Conservation (phyloP, 2,329 filamentous ascomycete species). For the Monilinia vaccinii-corymbosi region DNA sequence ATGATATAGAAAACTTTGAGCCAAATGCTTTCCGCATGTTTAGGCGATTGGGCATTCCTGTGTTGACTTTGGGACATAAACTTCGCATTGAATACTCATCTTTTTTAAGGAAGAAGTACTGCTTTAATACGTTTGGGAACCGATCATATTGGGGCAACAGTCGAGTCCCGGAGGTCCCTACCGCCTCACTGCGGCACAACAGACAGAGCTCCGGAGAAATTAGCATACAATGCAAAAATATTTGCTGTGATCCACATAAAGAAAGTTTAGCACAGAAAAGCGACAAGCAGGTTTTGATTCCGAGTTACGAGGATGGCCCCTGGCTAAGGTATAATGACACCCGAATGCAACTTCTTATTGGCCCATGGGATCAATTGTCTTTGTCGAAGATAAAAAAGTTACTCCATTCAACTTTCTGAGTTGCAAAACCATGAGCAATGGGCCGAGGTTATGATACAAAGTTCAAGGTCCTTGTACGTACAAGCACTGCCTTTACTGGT, state of each 20-base stretch:
- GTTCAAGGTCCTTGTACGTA: neutral
- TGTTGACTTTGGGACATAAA: neutral
- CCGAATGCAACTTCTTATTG: too few relatives aligned
- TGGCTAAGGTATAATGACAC: neutral
- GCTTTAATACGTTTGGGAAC: neutral
- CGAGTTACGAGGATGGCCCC: neutral
- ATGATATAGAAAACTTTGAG: neutral
- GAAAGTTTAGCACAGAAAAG: neutral
- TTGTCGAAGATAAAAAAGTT: too few relatives aligned
- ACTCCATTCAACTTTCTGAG: neutral
- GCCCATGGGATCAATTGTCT: too few relatives aligned
- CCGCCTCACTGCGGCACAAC: neutral
- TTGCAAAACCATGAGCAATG: neutral
- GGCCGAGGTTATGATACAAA: neutral
- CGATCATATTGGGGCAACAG: neutral
- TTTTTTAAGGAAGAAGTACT: neutral
- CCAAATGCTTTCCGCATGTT: neutral
- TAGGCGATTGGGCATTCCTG: neutral
- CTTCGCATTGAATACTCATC: neutral
- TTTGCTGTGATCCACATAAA: neutral
- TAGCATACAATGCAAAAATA: neutral
- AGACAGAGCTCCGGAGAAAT: neutral
- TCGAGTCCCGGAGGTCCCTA: neutral
- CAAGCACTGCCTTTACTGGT: neutral
- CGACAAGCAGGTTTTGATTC: neutral